phyloP scores from a whole-genome alignment of 306 rosid genomes.

The Quercus parvula region DNA sequence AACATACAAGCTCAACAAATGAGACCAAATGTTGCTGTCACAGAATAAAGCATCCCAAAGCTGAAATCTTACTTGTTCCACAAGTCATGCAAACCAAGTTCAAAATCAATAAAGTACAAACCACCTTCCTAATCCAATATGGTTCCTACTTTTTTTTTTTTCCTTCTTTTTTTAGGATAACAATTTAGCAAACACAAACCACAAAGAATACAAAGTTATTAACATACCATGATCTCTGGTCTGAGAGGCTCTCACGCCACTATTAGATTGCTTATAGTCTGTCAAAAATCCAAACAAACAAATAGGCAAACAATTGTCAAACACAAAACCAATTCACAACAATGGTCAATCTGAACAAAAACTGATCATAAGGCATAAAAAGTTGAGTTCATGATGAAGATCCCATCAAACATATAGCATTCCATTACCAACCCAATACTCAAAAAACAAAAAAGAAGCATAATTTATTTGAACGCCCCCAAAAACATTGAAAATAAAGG shows the following conservation, averaged over 20 bases:
- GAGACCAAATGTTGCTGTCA: neutral
- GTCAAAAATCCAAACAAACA: slow-evolving; percentile 20
- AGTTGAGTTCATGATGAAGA: neutral
- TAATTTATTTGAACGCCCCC: neutral
- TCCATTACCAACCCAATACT: neutral
- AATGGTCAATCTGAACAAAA: neutral
- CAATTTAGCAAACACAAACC: slow-evolving; percentile 3
- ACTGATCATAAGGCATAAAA: neutral
- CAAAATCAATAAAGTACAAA: neutral
- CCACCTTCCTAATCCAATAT: neutral
- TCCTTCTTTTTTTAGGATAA: neutral
- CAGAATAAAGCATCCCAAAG: neutral
- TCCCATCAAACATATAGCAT: slow-evolving; percentile 2
- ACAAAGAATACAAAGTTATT: neutral
- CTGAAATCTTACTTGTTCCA: neutral
- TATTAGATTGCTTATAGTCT: slow-evolving; percentile 10
- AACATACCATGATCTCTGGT: slow-evolving; percentile 31
- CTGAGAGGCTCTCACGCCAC: slow-evolving; percentile 5
- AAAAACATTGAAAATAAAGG: neutral
- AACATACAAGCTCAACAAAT: neutral
- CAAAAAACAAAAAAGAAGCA: neutral
- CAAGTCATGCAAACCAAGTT: neutral
- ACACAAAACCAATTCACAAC: slow-evolving; percentile 1
- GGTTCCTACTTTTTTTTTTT: neutral
- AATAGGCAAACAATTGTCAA: neutral